These are phyloP conservation scores for Hippophae rhamnoides DNA, from an alignment of 306 rosid species.

Conservation along the genomic window DNA sequence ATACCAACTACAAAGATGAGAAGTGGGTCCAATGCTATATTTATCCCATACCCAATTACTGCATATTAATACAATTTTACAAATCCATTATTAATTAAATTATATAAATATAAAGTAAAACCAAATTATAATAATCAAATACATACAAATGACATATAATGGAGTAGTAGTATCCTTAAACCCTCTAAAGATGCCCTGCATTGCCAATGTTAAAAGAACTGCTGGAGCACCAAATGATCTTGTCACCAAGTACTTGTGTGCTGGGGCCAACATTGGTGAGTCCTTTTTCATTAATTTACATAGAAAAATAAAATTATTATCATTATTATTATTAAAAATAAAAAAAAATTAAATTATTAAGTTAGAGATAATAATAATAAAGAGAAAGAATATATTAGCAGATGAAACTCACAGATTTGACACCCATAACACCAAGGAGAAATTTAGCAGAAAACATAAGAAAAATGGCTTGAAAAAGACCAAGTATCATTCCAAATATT, in stretches of 20 bases:
- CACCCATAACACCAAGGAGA: conserved; percentile 75
- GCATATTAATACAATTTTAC: neutral
- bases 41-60: conserved; percentile 65
- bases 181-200: conserved; percentile 96
- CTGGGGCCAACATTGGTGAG: conserved; percentile 75
- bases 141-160: conserved; percentile 71
- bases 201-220: conserved; percentile 94
- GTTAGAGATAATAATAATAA: too few species aligned
- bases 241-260: conserved; percentile 62
- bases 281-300: conserved; percentile 24
- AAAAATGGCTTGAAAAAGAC: conserved; percentile 63
- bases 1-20: conserved; percentile 58
- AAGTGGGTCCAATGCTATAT: conserved; percentile 67
- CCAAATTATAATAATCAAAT: neutral
- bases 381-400: too few species aligned
- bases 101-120: neutral
- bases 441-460: conserved; percentile 62
- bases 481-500: conserved; percentile 69
- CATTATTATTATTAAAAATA: too few species aligned
- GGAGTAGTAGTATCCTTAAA: conserved; percentile 96
- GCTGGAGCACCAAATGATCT: conserved; percentile 96
- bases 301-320: neutral
- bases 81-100: neutral
- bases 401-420: conserved; percentile 51
- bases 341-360: too few species aligned